These are phyloP conservation scores for Xerocomellus chrysenteron DNA, from an alignment of 768 basidiomycete genomes.

Conservation along the genomic window DNA sequence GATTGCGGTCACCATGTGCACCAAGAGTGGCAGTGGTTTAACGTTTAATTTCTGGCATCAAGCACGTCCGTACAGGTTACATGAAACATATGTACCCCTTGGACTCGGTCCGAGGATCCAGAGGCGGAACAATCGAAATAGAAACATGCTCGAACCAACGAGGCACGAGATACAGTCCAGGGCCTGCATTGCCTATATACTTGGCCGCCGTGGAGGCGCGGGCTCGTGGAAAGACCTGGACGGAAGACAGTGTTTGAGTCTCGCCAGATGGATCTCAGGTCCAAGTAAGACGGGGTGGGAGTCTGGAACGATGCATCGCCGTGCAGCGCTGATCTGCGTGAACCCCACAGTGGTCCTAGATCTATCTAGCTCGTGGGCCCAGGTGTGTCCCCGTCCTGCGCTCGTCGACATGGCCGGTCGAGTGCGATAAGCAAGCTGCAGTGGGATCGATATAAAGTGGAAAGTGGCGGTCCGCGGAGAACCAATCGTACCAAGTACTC, in stretches of 20 bases:
- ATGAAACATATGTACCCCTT: background rate
- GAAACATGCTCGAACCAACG: conserved; percentile 2
- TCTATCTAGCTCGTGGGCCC: background rate
- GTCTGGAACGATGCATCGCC: conserved; percentile 7
- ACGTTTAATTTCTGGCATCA: background rate
- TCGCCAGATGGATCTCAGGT: background rate
- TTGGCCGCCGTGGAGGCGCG: background rate
- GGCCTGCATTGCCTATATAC: background rate
- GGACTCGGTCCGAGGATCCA: background rate
- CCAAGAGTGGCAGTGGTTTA: background rate
- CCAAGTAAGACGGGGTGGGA: background rate
- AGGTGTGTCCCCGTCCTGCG: background rate
- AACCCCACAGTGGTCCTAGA: conserved; percentile 1
- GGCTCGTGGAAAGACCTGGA: background rate
- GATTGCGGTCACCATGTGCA: too few species aligned
- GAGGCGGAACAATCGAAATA: background rate
- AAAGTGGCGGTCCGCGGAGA: conserved; percentile 24
- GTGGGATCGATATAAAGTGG: conserved; percentile 18
- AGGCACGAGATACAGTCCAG: background rate
- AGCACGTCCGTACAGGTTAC: conserved; percentile 1
- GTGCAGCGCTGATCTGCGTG: background rate
- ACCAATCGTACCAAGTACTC: conserved; percentile 21
- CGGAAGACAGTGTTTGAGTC: background rate
- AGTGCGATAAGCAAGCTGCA: conserved; percentile 15
- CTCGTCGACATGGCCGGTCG: background rate